phyloP scores from a whole-genome alignment of 306 rosid genomes.

The Nissolia schottii region DNA sequence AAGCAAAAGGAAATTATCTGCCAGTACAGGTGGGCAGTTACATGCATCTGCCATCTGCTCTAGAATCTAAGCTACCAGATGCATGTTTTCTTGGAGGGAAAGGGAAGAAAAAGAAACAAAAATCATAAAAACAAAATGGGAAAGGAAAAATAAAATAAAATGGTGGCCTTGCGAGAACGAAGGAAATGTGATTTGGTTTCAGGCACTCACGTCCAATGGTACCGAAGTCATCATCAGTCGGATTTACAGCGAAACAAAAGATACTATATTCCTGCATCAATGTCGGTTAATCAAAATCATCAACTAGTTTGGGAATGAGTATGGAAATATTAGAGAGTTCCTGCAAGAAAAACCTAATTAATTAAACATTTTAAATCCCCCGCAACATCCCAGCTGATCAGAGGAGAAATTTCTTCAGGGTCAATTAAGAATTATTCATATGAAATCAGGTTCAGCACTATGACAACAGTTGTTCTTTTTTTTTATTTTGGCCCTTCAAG shows the following conservation, averaged over 20 bases:
- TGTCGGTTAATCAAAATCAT: conserved; percentile 19
- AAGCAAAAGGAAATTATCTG: not conserved
- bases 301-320: not conserved
- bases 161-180: not conserved
- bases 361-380: not conserved
- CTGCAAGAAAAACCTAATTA: not conserved
- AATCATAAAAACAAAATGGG: not conserved
- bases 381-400: not conserved
- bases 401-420: not conserved
- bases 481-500: too few relatives aligned
- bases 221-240: conserved; percentile 20
- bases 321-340: not conserved
- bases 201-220: conserved; percentile 63
- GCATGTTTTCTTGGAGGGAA: not conserved
- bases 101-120: not conserved
- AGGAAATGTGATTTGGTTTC: conserved; percentile 1
- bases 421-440: not conserved
- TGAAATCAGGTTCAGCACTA: not conserved
- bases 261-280: conserved; percentile 42
- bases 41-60: conserved; percentile 9
- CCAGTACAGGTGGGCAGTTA: not conserved
- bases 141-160: not conserved
- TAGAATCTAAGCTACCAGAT: not conserved
- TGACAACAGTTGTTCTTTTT: not conserved
- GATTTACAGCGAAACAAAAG: conserved; percentile 40